Conservation (phyloP, 306 rosid genomes). For the Prunus mongolica region DNA sequence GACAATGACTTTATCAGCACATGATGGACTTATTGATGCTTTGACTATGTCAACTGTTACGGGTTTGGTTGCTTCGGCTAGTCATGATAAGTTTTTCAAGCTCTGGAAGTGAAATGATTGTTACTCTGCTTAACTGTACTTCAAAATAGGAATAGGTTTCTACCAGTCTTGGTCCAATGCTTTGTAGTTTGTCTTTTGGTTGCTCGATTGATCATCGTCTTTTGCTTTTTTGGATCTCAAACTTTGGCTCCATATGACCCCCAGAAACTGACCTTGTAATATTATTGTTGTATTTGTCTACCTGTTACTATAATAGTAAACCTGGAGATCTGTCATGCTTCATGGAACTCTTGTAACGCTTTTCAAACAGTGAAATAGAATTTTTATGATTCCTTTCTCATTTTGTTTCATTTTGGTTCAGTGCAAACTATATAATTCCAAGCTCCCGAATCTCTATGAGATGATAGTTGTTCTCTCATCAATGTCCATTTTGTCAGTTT, state of each 20-base stretch:
- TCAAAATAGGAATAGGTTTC: slow-evolving; percentile 26
- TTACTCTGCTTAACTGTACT: slow-evolving; percentile 20
- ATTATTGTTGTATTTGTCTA: slow-evolving; percentile 15
- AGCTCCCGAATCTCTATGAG: not conserved
- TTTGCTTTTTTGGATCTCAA: not conserved
- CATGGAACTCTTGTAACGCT: not conserved
- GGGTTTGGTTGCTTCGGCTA: slow-evolving; percentile 88
- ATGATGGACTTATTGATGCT: slow-evolving; percentile 77
- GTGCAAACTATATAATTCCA: too few relatives aligned
- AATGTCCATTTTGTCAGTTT: not conserved
- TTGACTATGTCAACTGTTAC: slow-evolving; percentile 71
- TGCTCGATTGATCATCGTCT: slow-evolving; percentile 16
- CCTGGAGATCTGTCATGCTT: not conserved
- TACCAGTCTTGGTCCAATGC: slow-evolving; percentile 16
- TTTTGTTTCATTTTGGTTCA: not conserved
- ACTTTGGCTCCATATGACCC: slow-evolving; percentile 15
- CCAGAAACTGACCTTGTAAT: slow-evolving; percentile 27
- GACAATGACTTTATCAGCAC: slow-evolving; percentile 88
- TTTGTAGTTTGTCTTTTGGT: slow-evolving; percentile 15
- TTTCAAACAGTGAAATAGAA: not conserved
- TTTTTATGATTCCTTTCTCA: not conserved
- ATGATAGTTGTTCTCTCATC: not conserved
- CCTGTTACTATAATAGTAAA: not conserved
- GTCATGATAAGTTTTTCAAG: slow-evolving; percentile 86
- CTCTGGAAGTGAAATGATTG: slow-evolving; percentile 68